Evolutionary conservation across 352 stramenopile genomes (phyloP), one percentile per base, ranked within the genome.

Genomic region (Pythium coloratum): DNA sequence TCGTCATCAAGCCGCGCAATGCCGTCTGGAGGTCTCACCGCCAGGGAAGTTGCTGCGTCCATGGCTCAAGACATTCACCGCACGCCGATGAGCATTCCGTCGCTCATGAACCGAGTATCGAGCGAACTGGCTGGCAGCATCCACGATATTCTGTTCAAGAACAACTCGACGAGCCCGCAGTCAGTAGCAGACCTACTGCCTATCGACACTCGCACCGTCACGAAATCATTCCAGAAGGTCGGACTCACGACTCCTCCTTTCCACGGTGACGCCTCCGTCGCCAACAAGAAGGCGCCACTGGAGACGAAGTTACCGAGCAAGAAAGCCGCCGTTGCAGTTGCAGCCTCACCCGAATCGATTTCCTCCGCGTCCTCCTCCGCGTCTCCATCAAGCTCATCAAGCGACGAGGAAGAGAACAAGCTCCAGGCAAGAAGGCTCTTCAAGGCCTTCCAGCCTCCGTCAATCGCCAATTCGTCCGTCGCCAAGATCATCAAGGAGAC

Each of bases 91-190:
- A 86, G 55, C 53, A 73, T 90, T 0, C 80, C 81, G 1, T 81
- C 76, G 2, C 69, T 90, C 16, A 67, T 63, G 50, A 78, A 71
- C 44, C 72, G 73, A n/a, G 73, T 78, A 3, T 71, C 70, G 2
- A 69, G 64, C 12, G 76, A 78, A 20, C 68, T 80, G 20, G 79
- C 74, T 33, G 76, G 77, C 38, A 88, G 75, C 26, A 81, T 91
- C 33, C 79, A 91, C 67, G 78, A 92, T n/a, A 59, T 89, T 42
- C 62, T 92, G 10, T 74, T 92, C 55, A 81, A 72, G 0, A 76
- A 60, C 44, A 81, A 69, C 44, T 77, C 76, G 1, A 86, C 88
- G 33, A 93, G 84, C 54, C 84, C 86, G 20, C 86, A 94, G 72
- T 91, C 80, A 7, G 84, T 94, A 9, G 73, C 78, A 6, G 77